Evolutionary conservation across 2,329 filamentous ascomycete genomes (phyloP).

Genomic region (Botrytis elliptica): DNA sequence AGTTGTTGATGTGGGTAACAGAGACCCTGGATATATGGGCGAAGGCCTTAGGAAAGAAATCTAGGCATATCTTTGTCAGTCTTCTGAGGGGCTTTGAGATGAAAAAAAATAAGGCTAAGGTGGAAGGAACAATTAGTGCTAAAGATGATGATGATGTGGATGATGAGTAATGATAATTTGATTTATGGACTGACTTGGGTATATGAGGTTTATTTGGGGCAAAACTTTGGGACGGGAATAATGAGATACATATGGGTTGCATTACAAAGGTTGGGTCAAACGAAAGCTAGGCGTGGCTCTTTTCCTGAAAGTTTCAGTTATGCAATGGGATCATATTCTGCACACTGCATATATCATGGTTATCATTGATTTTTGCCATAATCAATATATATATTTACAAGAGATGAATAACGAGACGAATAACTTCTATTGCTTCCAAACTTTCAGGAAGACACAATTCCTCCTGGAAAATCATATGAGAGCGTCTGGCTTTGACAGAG

Average conservation of each 20-base stretch:
- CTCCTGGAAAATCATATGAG: neutral
- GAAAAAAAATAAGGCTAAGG: neutral
- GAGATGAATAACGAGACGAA: neutral
- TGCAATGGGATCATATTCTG: neutral
- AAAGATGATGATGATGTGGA: conserved; percentile 11
- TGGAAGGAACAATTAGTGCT: neutral
- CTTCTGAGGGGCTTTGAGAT: conserved; percentile 2
- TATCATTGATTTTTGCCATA: neutral
- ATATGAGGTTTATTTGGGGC: neutral
- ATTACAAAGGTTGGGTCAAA: neutral
- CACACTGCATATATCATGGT: neutral
- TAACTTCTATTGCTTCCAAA: neutral
- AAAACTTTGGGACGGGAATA: neutral
- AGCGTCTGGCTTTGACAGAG: neutral
- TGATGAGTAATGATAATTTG: neutral
- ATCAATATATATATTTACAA: neutral
- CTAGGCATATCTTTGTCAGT: conserved; percentile 11
- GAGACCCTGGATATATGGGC: conserved; percentile 43
- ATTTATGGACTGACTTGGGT: neutral
- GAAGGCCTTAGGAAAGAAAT: conserved; percentile 24
- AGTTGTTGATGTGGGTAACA: conserved; percentile 47
- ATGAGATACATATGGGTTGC: neutral
- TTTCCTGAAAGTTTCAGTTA: neutral
- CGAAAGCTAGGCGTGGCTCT: neutral
- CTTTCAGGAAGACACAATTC: neutral